Percentiles rank a stretch among this genome's conserved stretches.
Conservation (phyloP, 495 filamentous ascomycete species). For the Talaromyces stipitatus region DNA sequence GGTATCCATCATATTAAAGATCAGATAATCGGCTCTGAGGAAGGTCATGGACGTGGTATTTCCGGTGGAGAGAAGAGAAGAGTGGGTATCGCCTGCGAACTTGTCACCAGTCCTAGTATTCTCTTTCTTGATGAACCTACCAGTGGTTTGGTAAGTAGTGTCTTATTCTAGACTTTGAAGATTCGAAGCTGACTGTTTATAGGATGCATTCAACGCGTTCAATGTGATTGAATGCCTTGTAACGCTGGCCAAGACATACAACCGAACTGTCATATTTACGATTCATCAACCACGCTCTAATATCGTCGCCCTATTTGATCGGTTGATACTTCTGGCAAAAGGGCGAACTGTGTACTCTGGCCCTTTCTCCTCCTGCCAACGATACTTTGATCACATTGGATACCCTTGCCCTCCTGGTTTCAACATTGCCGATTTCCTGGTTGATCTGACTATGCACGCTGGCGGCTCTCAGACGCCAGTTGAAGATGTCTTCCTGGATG, state of each 20-base stretch:
- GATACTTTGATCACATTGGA: constrained; percentile 85
- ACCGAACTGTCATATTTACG: constrained; percentile 93
- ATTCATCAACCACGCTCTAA: constrained; percentile 99
- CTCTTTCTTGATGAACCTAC: constrained; percentile 96
- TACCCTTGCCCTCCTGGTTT: constrained; percentile 93
- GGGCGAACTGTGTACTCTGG: constrained; percentile 92
- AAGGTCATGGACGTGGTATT: constrained; percentile 88
- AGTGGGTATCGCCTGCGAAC: constrained; percentile 94
- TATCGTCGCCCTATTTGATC: constrained; percentile 96
- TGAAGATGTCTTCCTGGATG: constrained; percentile 46
- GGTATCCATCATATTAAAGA: constrained; percentile 89
- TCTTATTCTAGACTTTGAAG: neutral
- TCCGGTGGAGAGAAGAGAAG: constrained; percentile 95
- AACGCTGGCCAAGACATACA: constrained; percentile 89
- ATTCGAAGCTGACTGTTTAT: neutral
- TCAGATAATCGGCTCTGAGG: constrained; percentile 95
- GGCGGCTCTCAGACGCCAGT: constrained; percentile 47
- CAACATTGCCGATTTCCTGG: constrained; percentile 96
- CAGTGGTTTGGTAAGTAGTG: constrained; percentile 63
- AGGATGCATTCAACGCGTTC: constrained; percentile 91
- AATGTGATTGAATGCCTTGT: constrained; percentile 96
- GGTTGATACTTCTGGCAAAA: constrained; percentile 80
- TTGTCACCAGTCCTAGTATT: constrained; percentile 96
- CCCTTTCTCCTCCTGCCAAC: constrained; percentile 79
- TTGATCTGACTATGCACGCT: constrained; percentile 96